phyloP scores from a whole-genome alignment of 2,329 filamentous ascomycete genomes.

The Aspergillus fructus region DNA sequence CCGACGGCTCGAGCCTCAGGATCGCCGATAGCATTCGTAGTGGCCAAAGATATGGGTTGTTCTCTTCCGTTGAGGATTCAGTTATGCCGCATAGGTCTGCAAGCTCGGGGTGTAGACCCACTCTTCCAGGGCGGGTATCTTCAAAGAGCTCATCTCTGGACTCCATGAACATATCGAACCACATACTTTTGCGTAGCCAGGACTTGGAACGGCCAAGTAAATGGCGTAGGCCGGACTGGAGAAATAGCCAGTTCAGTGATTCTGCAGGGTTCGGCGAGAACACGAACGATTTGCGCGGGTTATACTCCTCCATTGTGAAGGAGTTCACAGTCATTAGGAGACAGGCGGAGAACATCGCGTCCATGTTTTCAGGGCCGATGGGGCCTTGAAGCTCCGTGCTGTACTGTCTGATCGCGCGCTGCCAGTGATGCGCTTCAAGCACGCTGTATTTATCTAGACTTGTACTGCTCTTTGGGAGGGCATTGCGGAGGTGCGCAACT shows the following conservation, averaged over 20 bases:
- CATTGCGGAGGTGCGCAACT: constrained; percentile 30
- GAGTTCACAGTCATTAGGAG: constrained; percentile 38
- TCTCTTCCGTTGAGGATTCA: constrained; percentile 26
- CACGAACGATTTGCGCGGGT: constrained; percentile 35
- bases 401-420: constrained; percentile 36
- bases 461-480: constrained; percentile 24
- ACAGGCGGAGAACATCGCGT: constrained; percentile 38
- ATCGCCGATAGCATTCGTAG: constrained; percentile 35
- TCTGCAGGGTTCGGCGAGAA: constrained; percentile 31
- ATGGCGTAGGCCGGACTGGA: constrained; percentile 36
- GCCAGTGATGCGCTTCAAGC: constrained; percentile 39
- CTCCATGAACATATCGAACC: constrained; percentile 33
- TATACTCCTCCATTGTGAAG: constrained; percentile 32
- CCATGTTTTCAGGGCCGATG: constrained; percentile 35
- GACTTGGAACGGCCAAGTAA: constrained; percentile 26
- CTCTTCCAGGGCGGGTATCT: constrained; percentile 27
- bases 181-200: constrained; percentile 35
- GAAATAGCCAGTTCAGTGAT: constrained; percentile 36
- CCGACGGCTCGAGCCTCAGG: constrained; percentile 26
- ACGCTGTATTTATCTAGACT: constrained; percentile 24
- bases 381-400: constrained; percentile 28
- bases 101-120: constrained; percentile 30
- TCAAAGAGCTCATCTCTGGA: constrained; percentile 26
- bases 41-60: constrained; percentile 39
- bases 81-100: constrained; percentile 37